Evolutionary conservation across 345 rosid species (phyloP), one percentile per base, ranked within the genome.

Genomic region (Hirschfeldia incana): DNA sequence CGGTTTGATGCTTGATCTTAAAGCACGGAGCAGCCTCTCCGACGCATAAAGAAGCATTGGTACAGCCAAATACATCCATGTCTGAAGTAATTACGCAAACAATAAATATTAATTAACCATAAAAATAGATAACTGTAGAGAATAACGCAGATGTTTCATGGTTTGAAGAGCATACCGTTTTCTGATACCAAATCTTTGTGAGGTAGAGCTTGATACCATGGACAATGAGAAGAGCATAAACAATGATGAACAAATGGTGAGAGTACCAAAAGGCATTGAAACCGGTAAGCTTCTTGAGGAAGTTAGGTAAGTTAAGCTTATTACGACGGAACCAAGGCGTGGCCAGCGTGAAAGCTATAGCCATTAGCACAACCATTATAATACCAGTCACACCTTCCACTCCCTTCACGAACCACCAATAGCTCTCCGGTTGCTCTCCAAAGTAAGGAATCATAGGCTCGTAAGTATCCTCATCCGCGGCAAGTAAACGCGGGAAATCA

Each of bases 261-360:
- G 97, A 88, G 76, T 93, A 93, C 98, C 98, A 93, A 73, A 93
- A 93, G 55, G 97, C 97, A 65, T 93, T 93, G 77, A 93, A 93
- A 29, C 98, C 98, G 0, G 98, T 90, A 49, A 93, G 88, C 77
- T 82, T 91, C 80, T 86, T 89, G 6, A 93, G 84, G 29, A 86
- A 85, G 1, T 81, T 90, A 32, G 98, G 98, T 17, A 90, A 67
- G 70, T 91, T 89, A 75, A 93, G 86, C 85, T 78, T 88, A 88
- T 81, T 91, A 12, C 97, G 85, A 74, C 98, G 83, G 51, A 93
- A 91, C 98, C 97, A 93, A 13, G 94, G 98, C 4, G 97, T 88
- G 29, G 98, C 98, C 4, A 93, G 79, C 7, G 93, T 88, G 75
- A 91, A 93, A 0, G 97, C 98, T 67, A 91, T 89, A 33, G 85